phyloP scores from a whole-genome alignment of 768 basidiomycete species.

The Lentinula lateritia region DNA sequence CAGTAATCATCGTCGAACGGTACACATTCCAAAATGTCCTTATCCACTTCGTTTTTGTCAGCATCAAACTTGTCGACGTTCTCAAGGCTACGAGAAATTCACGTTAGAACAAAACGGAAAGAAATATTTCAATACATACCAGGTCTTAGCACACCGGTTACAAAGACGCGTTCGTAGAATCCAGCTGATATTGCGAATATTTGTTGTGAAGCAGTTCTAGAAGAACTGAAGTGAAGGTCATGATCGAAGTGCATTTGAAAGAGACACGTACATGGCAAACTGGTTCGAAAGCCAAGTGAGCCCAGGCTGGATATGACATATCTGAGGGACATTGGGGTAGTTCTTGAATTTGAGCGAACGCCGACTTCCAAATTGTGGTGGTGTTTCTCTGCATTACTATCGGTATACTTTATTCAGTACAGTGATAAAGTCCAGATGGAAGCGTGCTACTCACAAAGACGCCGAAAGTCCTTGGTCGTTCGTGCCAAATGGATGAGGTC shows the following conservation, averaged over 20 bases:
- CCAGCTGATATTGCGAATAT: slow-evolving; percentile 1
- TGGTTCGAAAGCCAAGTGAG: slow-evolving; percentile 19
- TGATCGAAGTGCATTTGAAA: background rate
- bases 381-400: slow-evolving; percentile 8
- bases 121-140: background rate
- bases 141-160: background rate
- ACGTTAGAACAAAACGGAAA: background rate
- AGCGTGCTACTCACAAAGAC: background rate
- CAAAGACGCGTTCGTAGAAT: background rate
- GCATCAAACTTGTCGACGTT: background rate
- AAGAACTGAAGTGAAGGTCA: background rate
- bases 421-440: no score
- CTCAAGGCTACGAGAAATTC: background rate
- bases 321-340: slow-evolving; percentile 20
- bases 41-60: background rate
- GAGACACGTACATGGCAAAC: slow-evolving; percentile 20
- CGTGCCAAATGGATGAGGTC: slow-evolving; percentile 27
- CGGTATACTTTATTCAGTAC: background rate
- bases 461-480: slow-evolving; percentile 23
- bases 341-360: slow-evolving; percentile 8
- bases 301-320: slow-evolving; percentile 19
- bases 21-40: background rate
- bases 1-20: background rate
- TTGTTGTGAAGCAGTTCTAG: background rate
- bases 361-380: slow-evolving; percentile 15